phyloP scores from a whole-genome alignment of 2,329 filamentous ascomycete species.

The Fusarium armeniacum region DNA sequence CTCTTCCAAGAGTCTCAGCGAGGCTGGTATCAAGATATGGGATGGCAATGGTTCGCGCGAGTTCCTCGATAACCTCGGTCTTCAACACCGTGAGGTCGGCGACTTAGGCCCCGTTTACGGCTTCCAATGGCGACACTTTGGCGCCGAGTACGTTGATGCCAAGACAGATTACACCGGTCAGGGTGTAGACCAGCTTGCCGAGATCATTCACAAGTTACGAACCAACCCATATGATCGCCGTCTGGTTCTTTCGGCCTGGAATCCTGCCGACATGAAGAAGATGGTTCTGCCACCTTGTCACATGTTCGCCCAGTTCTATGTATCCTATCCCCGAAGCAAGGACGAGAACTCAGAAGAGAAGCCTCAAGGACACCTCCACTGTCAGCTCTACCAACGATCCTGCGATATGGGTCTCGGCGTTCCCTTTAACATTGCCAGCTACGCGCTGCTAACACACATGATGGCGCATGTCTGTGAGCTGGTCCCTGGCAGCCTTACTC shows the following conservation, averaged over 20 bases:
- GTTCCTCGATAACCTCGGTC: slow-evolving; percentile 88
- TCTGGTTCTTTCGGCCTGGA: slow-evolving; percentile 95
- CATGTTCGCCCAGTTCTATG: slow-evolving; percentile 98
- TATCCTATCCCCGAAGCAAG: slow-evolving; percentile 73
- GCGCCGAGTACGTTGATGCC: slow-evolving; percentile 86
- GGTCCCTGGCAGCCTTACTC: slow-evolving; percentile 87
- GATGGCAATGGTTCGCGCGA: slow-evolving; percentile 94
- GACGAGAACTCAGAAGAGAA: slow-evolving; percentile 54
- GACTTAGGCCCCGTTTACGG: slow-evolving; percentile 97
- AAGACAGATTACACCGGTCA: slow-evolving; percentile 86
- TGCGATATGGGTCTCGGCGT: slow-evolving; percentile 98
- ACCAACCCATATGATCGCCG: slow-evolving; percentile 88
- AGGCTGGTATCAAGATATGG: slow-evolving; percentile 94
- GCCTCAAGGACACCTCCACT: slow-evolving; percentile 80
- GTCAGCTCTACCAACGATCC: slow-evolving; percentile 90
- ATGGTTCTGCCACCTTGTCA: slow-evolving; percentile 97
- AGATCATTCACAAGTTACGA: slow-evolving; percentile 88
- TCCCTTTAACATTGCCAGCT: slow-evolving; percentile 97
- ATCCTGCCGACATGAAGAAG: slow-evolving; percentile 84
- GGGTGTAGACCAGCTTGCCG: slow-evolving; percentile 92
- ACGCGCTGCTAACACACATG: slow-evolving; percentile 96
- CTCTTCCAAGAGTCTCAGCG: slow-evolving; percentile 80
- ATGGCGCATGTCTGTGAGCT: slow-evolving; percentile 88
- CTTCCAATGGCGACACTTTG: slow-evolving; percentile 99
- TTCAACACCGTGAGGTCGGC: slow-evolving; percentile 84